These are phyloP conservation scores for Graphilbum ipis-grandicollis DNA, from an alignment of 2,329 filamentous ascomycete genomes.

Conservation along the genomic window DNA sequence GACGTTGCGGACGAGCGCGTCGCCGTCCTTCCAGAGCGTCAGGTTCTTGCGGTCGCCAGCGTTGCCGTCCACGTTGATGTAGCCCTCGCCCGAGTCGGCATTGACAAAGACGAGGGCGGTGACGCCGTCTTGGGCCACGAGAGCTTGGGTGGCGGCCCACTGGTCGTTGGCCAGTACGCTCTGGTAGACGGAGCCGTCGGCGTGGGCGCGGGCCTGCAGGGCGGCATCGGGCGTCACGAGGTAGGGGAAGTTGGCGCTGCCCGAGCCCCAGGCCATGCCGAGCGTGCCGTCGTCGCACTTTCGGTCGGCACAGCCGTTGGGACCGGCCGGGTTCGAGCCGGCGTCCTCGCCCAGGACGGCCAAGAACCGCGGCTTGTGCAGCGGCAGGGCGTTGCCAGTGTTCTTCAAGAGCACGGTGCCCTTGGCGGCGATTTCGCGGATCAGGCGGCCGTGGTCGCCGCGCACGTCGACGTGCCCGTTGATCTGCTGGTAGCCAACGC, in stretches of 20 bases:
- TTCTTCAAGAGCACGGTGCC: slow-evolving; percentile 89
- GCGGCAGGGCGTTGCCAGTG: slow-evolving; percentile 50
- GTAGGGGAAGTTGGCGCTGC: slow-evolving; percentile 58
- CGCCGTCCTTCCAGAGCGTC: slow-evolving; percentile 72
- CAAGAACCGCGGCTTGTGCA: slow-evolving; percentile 61
- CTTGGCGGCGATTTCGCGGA: slow-evolving; percentile 61
- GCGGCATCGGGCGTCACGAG: slow-evolving; percentile 58
- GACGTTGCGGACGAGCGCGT: slow-evolving; percentile 66
- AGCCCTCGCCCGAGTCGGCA: slow-evolving; percentile 73
- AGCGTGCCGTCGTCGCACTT: slow-evolving; percentile 42
- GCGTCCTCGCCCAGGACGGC: slow-evolving; percentile 74
- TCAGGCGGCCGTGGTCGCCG: slow-evolving; percentile 50
- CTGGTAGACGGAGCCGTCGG: slow-evolving; percentile 43
- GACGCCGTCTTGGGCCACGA: slow-evolving; percentile 45
- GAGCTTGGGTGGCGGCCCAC: slow-evolving; percentile 38
- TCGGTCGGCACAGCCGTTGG: slow-evolving; percentile 63
- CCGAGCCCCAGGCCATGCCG: slow-evolving; percentile 67
- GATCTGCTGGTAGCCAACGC: slow-evolving; percentile 40
- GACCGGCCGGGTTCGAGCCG: slow-evolving; percentile 53
- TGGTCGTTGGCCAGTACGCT: slow-evolving; percentile 50
- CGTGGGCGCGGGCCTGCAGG: slow-evolving; percentile 42
- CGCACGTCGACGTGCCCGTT: slow-evolving; percentile 79
- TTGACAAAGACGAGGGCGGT: slow-evolving; percentile 82
- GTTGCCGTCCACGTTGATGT: slow-evolving; percentile 67
- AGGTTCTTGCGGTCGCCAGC: slow-evolving; percentile 82